Conservation (phyloP, 73 alveolate species). For the Blepharisma stoltei region DNA sequence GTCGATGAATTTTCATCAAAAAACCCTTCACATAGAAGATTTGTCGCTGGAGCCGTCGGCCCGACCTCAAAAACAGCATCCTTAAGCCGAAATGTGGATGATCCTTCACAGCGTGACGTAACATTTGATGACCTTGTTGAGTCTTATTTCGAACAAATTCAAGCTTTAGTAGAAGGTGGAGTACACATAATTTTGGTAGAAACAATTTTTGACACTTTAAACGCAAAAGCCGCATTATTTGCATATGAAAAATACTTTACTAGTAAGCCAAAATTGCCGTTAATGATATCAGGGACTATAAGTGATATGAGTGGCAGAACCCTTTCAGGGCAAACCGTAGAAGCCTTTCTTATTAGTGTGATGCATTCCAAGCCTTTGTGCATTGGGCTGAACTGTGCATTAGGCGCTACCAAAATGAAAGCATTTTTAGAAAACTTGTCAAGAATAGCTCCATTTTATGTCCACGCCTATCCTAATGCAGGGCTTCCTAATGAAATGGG, state of each 20-base stretch:
- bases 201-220: slow-evolving; percentile 80
- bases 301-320: slow-evolving; percentile 83
- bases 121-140: slow-evolving; percentile 63
- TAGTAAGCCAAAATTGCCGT: slow-evolving; percentile 57
- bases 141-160: slow-evolving; percentile 61
- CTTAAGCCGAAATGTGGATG: slow-evolving; percentile 77
- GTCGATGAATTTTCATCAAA: slow-evolving; percentile 37
- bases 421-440: slow-evolving; percentile 68
- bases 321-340: slow-evolving; percentile 80
- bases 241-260: slow-evolving; percentile 67
- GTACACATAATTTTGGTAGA: slow-evolving; percentile 68
- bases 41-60: slow-evolving; percentile 89
- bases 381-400: slow-evolving; percentile 82
- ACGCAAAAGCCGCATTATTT: slow-evolving; percentile 72
- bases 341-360: slow-evolving; percentile 75
- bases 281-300: slow-evolving; percentile 73
- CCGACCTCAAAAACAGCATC: slow-evolving; percentile 78
- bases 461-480: slow-evolving; percentile 87
- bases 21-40: slow-evolving; percentile 51
- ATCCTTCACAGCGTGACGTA: slow-evolving; percentile 62
- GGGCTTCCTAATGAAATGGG: slow-evolving; percentile 91
- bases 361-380: slow-evolving; percentile 78
- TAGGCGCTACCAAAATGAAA: slow-evolving; percentile 72
- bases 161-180: slow-evolving; percentile 82
- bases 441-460: slow-evolving; percentile 47